phyloP scores from a whole-genome alignment of 1,139 yeast genomes.

The Torulaspora globosa region DNA sequence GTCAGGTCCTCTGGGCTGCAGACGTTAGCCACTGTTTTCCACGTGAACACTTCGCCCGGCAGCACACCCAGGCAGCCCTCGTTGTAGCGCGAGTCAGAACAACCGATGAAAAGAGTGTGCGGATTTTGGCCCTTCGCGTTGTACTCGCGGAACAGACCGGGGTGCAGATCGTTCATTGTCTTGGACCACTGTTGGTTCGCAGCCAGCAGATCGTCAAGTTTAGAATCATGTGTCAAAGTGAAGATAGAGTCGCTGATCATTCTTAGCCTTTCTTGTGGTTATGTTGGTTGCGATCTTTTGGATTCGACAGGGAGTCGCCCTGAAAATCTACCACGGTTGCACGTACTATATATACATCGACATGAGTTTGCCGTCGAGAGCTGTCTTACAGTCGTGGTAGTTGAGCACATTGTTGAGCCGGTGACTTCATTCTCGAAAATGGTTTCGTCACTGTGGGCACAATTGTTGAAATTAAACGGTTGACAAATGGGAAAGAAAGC shows the following conservation, averaged over 20 bases:
- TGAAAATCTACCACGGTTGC: not conserved
- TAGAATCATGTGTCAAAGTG: constrained; percentile 53
- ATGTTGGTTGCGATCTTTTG: not conserved
- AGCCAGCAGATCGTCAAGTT: constrained; percentile 58
- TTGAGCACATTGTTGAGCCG: not conserved
- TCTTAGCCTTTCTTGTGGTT: not conserved
- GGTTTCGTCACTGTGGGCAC: constrained; percentile 4
- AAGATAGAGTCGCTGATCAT: constrained; percentile 42
- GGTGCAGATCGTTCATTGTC: constrained; percentile 54
- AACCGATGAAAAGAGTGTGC: constrained; percentile 93
- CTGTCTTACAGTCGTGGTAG: no score
- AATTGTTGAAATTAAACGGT: not conserved
- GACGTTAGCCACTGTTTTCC: constrained; percentile 86
- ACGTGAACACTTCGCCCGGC: constrained; percentile 95
- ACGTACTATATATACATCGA: not conserved
- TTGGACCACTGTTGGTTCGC: constrained; percentile 70
- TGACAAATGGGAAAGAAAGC: no score
- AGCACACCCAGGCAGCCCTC: constrained; percentile 73
- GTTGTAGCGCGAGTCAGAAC: constrained; percentile 89
- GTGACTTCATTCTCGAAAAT: constrained; percentile 3
- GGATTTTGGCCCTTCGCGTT: constrained; percentile 88
- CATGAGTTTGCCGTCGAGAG: not conserved
- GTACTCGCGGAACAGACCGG: constrained; percentile 56
- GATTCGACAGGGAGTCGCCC: not conserved
- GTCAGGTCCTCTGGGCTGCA: constrained; percentile 69